These are phyloP conservation scores for Tritrichomonas musculus DNA, from an alignment of 208 protist species.

Conservation along the genomic window DNA sequence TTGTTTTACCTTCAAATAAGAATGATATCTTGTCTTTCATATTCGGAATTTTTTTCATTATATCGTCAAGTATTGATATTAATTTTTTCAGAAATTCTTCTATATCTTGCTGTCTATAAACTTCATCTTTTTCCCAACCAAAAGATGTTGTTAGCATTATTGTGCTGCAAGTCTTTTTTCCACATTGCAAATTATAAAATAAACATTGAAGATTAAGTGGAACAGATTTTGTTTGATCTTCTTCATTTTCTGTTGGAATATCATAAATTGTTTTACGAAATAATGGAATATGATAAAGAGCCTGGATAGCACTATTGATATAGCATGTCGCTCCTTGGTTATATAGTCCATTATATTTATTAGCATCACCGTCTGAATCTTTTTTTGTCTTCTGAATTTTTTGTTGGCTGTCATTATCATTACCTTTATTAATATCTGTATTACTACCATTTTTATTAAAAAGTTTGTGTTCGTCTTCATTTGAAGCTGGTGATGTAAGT, in stretches of 20 bases:
- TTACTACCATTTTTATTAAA: neutral
- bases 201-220: neutral
- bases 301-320: neutral
- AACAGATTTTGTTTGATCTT: neutral
- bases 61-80: neutral
- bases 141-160: neutral
- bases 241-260: neutral
- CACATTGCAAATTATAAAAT: neutral
- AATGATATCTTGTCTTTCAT: neutral
- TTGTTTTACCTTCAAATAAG: neutral
- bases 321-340: constrained; percentile 30
- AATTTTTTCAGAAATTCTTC: neutral
- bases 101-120: neutral
- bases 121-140: neutral
- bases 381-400: too few relatives aligned
- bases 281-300: neutral
- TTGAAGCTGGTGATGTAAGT: neutral
- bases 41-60: neutral
- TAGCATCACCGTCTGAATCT: too few relatives aligned
- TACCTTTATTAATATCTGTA: neutral
- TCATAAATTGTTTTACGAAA: neutral
- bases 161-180: neutral
- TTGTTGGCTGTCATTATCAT: neutral
- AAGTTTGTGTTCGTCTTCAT: neutral
- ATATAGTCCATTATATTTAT: neutral